phyloP scores from a whole-genome alignment of 164 flowering plant species.

The Nelumbo lutea region DNA sequence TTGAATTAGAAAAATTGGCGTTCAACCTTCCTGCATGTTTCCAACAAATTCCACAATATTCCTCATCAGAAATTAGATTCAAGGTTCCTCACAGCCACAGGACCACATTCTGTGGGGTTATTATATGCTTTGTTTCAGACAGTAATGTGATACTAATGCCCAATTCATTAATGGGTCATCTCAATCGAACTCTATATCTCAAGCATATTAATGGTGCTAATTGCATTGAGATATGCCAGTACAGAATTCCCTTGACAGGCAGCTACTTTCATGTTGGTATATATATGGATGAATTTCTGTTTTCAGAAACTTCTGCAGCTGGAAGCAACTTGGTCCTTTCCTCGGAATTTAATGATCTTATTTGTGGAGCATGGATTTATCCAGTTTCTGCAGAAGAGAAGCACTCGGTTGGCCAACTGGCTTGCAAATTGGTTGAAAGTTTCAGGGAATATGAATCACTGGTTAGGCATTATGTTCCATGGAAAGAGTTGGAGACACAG shows the following conservation, averaged over 20 bases:
- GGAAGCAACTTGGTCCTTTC: conserved; percentile 2
- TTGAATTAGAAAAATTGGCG: neutral
- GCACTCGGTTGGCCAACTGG: conserved; percentile 1
- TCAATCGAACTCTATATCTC: neutral
- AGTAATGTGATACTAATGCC: neutral
- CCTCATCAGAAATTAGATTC: neutral
- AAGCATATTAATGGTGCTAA: neutral
- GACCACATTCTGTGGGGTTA: conserved; percentile 1
- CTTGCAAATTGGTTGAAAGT: conserved; percentile 3
- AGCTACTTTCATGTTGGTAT: conserved; percentile 3
- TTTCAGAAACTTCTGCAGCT: neutral
- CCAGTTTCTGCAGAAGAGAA: neutral
- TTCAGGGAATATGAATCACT: neutral
- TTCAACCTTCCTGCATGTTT: neutral
- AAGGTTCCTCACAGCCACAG: neutral
- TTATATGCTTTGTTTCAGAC: neutral
- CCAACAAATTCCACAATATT: conserved; percentile 2
- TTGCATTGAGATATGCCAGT: neutral
- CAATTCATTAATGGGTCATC: neutral
- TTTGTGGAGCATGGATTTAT: conserved; percentile 2
- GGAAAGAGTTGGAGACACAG: neutral
- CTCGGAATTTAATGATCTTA: neutral
- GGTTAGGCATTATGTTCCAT: neutral
- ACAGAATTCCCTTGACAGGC: neutral
- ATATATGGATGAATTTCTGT: neutral